Conservation (phyloP, 345 rosid genomes). For the Gossypium turneri region DNA sequence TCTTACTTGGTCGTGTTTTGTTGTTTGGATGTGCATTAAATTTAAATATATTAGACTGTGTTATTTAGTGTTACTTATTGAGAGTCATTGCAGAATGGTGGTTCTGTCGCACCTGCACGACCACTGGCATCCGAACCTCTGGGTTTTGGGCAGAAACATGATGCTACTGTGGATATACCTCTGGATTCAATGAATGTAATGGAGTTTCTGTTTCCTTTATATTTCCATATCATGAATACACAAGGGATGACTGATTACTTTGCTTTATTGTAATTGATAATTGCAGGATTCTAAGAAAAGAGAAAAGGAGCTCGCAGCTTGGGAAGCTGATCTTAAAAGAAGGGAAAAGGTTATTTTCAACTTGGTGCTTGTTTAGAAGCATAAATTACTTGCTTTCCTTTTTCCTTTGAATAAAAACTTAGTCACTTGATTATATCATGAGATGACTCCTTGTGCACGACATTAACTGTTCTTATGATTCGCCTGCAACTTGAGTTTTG, state of each 20-base stretch:
- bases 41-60: not conserved
- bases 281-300: conserved; percentile 64
- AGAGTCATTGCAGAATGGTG: conserved; percentile 51
- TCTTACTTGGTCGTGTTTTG: not conserved
- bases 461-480: not conserved
- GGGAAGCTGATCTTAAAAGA: conserved; percentile 95
- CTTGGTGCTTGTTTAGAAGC: not conserved
- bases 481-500: not conserved
- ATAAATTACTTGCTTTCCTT: not conserved
- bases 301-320: conserved; percentile 67
- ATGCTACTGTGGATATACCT: conserved; percentile 89
- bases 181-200: conserved; percentile 72
- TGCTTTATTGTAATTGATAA: conserved; percentile 14
- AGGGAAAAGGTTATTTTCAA: conserved; percentile 56
- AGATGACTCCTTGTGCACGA: not conserved
- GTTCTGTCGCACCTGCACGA: conserved; percentile 43
- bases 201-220: conserved; percentile 1
- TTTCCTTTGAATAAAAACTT: not conserved
- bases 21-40: not conserved
- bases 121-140: conserved; percentile 49
- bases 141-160: conserved; percentile 63
- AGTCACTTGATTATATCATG: not conserved
- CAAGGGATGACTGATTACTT: conserved; percentile 13
- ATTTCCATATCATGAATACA: not conserved
- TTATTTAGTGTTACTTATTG: conserved; percentile 3